Evolutionary conservation across 2,329 filamentous ascomycete species (phyloP), one percentile per base, ranked within the genome.

Genomic region (Neoscytalidium dimidiatum): DNA sequence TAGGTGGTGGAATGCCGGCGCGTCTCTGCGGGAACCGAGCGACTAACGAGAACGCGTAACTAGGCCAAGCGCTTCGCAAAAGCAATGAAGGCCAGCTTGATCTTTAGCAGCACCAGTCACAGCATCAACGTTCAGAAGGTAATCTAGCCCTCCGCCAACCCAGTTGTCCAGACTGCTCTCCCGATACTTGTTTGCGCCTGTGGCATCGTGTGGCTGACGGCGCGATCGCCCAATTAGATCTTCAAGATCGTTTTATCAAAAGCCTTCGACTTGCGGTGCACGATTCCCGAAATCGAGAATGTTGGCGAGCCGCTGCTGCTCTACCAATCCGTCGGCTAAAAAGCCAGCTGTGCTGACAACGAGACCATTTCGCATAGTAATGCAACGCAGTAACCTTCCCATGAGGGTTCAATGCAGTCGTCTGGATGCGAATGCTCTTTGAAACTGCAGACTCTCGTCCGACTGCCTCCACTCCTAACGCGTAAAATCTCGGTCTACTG

Each of bases 111-210:
- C 80, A 99, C 95, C 63, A 97, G 94, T 77, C 95, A 99, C 81
- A 97, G 94, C 79, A 99, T 99, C 84, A 99, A 99, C 73, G 95
- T 99, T 68, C 95, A 99, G 81, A 99, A 98, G 90, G 94, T 96
- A 76, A 53, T 78, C 67, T 41, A 17, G 17, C 19, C 29, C 43
- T 48, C 35, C 21, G 26, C 17, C 28, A 51, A 17, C 5, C 38
- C 38, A 11, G 13, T 41, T 17, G 9, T 41, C 38, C 14, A 17
- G 38, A 41, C 14, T 14, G 9, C 14, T 17, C 35, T 17, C 26
- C 28, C 41, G 44, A 14, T 29, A 28, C 43, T 43, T 28, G 35
- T 38, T 41, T 43, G 41, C 28, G 46, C 8, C 19, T 38, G 48
- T 44, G 38, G 56, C 56, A 56, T 33, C 17, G 8, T 33, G 56